Conservation (phyloP, 2,329 filamentous ascomycete genomes). For the Zymoseptoria passerinii region DNA sequence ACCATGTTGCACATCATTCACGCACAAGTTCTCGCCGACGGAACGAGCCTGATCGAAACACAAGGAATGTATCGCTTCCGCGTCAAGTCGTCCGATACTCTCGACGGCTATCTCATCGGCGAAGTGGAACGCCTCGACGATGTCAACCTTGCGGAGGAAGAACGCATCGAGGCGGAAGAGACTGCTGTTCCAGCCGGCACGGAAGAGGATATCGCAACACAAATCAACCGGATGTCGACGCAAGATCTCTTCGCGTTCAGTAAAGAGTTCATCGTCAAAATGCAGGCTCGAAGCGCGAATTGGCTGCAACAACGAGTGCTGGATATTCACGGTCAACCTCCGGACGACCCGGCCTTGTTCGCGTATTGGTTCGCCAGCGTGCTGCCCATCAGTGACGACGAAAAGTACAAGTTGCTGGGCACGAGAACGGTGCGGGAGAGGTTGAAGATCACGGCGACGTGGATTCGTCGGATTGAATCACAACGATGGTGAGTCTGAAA, state of each 20-base stretch:
- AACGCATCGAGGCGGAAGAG: constrained; percentile 64
- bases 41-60: constrained; percentile 72
- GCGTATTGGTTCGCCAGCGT: constrained; percentile 88
- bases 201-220: constrained; percentile 25
- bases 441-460: constrained; percentile 71
- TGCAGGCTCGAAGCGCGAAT: constrained; percentile 58
- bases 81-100: constrained; percentile 53
- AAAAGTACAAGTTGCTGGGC: constrained; percentile 69
- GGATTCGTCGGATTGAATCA: constrained; percentile 66
- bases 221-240: constrained; percentile 57
- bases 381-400: constrained; percentile 64
- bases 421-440: constrained; percentile 70
- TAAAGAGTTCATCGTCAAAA: constrained; percentile 59
- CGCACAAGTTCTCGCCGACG: constrained; percentile 66
- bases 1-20: constrained; percentile 70
- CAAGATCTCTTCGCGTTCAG: constrained; percentile 58
- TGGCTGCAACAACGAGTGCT: constrained; percentile 70
- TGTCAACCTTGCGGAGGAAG: constrained; percentile 72
- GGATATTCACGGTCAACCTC: constrained; percentile 67
- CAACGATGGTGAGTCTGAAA: constrained; percentile 58
- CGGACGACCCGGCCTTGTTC: constrained; percentile 66
- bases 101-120: constrained; percentile 74
- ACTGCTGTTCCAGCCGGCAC: constrained; percentile 33
- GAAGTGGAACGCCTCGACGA: constrained; percentile 71
- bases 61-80: constrained; percentile 69